Evolutionary conservation across 2,329 filamentous ascomycete species (phyloP).

Genomic region (Epichloe glyceriae): DNA sequence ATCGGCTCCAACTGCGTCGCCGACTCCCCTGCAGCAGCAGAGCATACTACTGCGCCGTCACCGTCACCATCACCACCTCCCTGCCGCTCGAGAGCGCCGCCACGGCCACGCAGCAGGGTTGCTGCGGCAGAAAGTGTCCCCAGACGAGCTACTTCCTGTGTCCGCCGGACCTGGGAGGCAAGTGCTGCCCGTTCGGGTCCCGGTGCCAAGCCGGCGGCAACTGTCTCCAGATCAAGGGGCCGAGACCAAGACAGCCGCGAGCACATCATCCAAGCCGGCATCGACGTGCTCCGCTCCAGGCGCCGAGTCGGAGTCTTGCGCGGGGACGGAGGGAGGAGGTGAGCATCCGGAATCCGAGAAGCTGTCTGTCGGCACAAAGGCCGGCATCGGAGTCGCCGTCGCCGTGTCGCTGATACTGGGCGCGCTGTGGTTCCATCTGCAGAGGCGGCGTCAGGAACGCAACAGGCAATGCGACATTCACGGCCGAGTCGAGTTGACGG

Average conservation of each 20-base stretch:
- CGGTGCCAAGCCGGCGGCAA: conserved; percentile 24
- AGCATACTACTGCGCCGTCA: conserved; percentile 22
- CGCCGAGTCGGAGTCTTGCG: conserved; percentile 18
- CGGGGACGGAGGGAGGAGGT: conserved; percentile 5
- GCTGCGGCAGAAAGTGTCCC: conserved; percentile 28
- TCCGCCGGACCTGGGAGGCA: conserved; percentile 27
- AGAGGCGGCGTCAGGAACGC: conserved; percentile 15
- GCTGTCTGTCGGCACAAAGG: conserved; percentile 38
- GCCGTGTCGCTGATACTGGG: conserved; percentile 30
- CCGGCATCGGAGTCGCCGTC: conserved; percentile 43
- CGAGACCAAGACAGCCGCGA: conserved; percentile 9
- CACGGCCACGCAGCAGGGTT: conserved; percentile 15
- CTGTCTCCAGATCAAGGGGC: conserved; percentile 21
- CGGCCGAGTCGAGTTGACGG: neutral
- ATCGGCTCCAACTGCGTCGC: conserved; percentile 27
- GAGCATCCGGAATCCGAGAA: neutral
- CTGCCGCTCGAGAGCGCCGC: conserved; percentile 7
- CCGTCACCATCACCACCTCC: conserved; percentile 15
- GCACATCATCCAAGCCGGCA: neutral
- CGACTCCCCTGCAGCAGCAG: conserved; percentile 23
- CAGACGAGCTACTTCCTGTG: conserved; percentile 32
- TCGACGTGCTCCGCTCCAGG: conserved; percentile 24
- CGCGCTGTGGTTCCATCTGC: conserved; percentile 32
- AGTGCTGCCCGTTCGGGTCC: conserved; percentile 35
- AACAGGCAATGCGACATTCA: neutral